Evolutionary conservation across 2,329 filamentous ascomycete species (phyloP), one percentile per base, ranked within the genome.

Genomic region (Paracoccidioides brasiliensis): DNA sequence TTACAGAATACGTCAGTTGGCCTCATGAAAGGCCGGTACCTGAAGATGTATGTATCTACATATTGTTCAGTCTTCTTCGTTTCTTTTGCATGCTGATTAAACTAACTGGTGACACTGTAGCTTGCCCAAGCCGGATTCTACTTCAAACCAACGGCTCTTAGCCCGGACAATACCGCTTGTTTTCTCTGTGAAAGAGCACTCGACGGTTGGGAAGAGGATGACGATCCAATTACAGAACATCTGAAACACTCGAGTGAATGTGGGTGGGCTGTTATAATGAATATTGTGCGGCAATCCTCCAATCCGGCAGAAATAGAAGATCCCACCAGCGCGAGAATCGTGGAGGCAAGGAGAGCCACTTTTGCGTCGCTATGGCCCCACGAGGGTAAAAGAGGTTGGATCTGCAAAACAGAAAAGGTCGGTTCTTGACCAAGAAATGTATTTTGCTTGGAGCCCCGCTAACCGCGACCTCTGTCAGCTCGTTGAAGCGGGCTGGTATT

Each of bases 401-500:
- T 87, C 60, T 94, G 88, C 74, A 94, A 93, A 70, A 84, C 82
- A 0, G 86, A 93, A 62, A 90, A 94, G 83, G 87, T 89, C 72
- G 56, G 73, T 59, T 12, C 7, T 15, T 32, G 22, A 38, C 32
- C 33, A 10, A 35, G 46, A 58, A 51, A 46, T 43, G 53, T 45
- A 14, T 33, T 14, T 32, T 42, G 22, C 30, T 50, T 52, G 46
- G 42, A 28, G 32, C 35, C 59, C 33, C 62, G 61, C 12, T 55
- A 52, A 42, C 22, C 35, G 57, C 40, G 33, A 4, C 22, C 22
- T 28, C 30, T 35, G 46, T 52, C 63, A 93, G 83, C 84, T 97
- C 74, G 88, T 88, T 38, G 88, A 91, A 61, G 88, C 89, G 33
- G 93, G 93, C 9, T 98, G 91, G 90, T 90, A 86, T 67, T 96